Percentiles rank a stretch among this genome's conserved stretches.
Conservation (phyloP, 2,329 filamentous ascomycete genomes). For the Grosmannia huntii region DNA sequence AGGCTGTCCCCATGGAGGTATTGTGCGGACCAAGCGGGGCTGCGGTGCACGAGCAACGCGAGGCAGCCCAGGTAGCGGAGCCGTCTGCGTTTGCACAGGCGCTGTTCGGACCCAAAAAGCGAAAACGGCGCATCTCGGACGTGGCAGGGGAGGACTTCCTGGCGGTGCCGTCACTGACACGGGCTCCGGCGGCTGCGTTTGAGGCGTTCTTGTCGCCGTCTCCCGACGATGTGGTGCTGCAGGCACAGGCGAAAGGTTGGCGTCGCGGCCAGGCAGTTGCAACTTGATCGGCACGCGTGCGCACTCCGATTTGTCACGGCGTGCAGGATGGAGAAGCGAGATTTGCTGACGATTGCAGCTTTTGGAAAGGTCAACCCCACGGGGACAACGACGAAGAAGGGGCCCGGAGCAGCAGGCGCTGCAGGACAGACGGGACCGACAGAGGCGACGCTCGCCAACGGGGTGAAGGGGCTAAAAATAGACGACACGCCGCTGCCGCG, state of each 20-base stretch:
- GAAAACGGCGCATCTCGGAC: constrained; percentile 9
- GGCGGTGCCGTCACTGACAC: constrained; percentile 36
- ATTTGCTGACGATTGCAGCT: constrained; percentile 29
- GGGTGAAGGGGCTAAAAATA: constrained; percentile 26
- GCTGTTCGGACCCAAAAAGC: constrained; percentile 30
- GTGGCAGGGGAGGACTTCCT: constrained; percentile 20
- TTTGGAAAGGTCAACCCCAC: constrained; percentile 30
- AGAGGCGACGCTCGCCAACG: constrained; percentile 22
- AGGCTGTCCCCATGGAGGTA: background rate
- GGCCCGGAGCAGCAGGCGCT: constrained; percentile 6
- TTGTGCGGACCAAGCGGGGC: background rate
- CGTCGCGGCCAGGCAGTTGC: constrained; percentile 37
- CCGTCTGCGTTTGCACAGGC: constrained; percentile 47
- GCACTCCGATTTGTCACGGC: background rate
- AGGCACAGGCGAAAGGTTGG: constrained; percentile 85
- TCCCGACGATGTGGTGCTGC: constrained; percentile 78
- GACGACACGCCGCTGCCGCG: constrained; percentile 44
- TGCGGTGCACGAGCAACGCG: background rate
- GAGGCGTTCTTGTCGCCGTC: constrained; percentile 70
- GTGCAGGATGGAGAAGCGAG: background rate
- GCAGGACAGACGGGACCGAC: constrained; percentile 3
- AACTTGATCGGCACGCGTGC: constrained; percentile 14
- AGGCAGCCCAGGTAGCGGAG: constrained; percentile 12
- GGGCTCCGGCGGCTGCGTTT: constrained; percentile 29
- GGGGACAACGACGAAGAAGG: constrained; percentile 26